Base-by-base conservation (phyloP, 345 rosid species). In the Melastoma malabathricum region DNA sequence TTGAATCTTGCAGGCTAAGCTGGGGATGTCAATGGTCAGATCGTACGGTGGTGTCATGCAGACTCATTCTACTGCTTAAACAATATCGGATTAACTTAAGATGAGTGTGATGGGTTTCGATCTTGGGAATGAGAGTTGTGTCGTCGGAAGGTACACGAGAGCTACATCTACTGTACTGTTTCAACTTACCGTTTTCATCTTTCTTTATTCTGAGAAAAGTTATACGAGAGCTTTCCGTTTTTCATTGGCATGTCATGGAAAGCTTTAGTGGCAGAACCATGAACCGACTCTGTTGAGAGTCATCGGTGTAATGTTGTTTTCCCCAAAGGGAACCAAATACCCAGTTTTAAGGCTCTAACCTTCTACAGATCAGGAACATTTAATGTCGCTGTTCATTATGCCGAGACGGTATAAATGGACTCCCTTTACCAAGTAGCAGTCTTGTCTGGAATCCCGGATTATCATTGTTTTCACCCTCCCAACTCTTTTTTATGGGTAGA, bases 91-190 rank as follows among this genome's bases (percentile, higher is more conserved):
- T 18, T 38, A 27, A 31, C 47, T 47, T 16, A 83, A 54, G 54
- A 93, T 93, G 99, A 93, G 99, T 14, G 98, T 93, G 47, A 95
- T 88, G 10, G 99, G 99, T 18, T 88, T 93, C 67, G 99, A 93
- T 69, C 78, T 88, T 46, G 99, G 99, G 43, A 93, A 93, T 49
- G 99, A 93, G 77, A 93, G 76, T 58, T 72, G 97, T 65, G 67
- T 88, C 63, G 99, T 93, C 43, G 99, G 97, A 22, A 22, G 25
- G 25, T 22, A 22, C 25, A 22, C 25, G 25, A 22, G 25, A 31
- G 10, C 38, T 9, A 31, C 44, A 7, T 57, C 46, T 45, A 29
- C 13, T 20, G 7, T 39, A 45, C 43, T 19, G 39, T 20, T 12
- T 51, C n/a, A 7, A 34, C 39, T 22, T 54, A 10, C 10, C 15